These are phyloP conservation scores for Eleusine coracana DNA, from an alignment of 176 grass and related monocot genomes.

Conservation along the genomic window DNA sequence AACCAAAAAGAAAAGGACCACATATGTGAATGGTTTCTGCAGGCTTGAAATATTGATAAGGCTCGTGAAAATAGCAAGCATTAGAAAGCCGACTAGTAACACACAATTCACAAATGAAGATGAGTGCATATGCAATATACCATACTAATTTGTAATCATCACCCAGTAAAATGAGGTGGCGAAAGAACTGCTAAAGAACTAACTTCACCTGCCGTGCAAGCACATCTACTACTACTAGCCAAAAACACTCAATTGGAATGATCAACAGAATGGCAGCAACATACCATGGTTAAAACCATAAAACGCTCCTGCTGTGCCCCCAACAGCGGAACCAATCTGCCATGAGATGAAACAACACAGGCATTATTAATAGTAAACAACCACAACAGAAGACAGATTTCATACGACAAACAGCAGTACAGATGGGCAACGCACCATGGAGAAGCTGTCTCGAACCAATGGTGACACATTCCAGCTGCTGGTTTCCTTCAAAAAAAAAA, in stretches of 20 bases:
- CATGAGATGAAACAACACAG: background rate
- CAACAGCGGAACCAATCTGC: slow-evolving; percentile 92
- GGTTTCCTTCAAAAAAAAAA: slow-evolving; percentile 59
- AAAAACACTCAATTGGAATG: background rate
- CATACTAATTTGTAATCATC: background rate
- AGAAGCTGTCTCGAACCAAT: slow-evolving; percentile 85
- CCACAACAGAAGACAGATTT: background rate
- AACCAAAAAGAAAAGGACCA: background rate
- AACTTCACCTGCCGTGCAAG: background rate
- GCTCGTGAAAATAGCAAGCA: background rate
- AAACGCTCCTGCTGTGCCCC: slow-evolving; percentile 81
- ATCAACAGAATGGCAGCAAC: background rate
- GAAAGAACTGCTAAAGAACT: background rate
- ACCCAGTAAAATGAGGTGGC: background rate
- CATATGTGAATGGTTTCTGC: background rate
- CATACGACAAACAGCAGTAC: background rate
- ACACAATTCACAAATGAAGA: background rate
- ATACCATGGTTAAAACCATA: slow-evolving; percentile 95
- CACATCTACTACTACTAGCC: background rate
- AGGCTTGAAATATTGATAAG: background rate
- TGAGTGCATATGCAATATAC: background rate
- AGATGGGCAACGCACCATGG: slow-evolving; percentile 56
- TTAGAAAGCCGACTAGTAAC: slow-evolving; percentile 9
- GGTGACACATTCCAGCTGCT: slow-evolving; percentile 72
- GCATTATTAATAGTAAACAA: background rate